phyloP scores from a whole-genome alignment of 192 early-diverging fungal genomes.

The Powellomyces hirtus region DNA sequence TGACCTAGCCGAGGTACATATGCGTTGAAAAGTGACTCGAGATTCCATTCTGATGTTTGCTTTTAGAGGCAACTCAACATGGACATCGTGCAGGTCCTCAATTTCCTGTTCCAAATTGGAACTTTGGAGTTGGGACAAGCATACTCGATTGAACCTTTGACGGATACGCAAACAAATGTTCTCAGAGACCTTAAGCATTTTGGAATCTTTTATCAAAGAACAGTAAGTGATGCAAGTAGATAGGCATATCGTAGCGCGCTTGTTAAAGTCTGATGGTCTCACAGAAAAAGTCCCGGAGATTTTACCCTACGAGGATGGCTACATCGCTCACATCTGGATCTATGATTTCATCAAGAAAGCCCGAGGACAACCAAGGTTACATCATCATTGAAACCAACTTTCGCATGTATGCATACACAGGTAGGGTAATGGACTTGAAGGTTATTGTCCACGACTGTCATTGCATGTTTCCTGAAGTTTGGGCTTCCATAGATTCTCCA shows the following conservation, averaged over 20 bases:
- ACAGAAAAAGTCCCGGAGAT: slow-evolving; percentile 61
- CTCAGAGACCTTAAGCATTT: slow-evolving; percentile 85
- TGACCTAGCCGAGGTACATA: slow-evolving; percentile 66
- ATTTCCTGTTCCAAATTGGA: slow-evolving; percentile 91
- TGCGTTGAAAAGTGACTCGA: neutral
- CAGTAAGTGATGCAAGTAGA: slow-evolving; percentile 36
- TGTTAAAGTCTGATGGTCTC: neutral
- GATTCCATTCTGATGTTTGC: neutral
- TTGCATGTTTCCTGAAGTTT: neutral
- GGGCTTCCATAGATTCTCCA: slow-evolving; percentile 59
- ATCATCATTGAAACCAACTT: slow-evolving; percentile 96
- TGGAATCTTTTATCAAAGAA: slow-evolving; percentile 87
- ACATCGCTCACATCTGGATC: slow-evolving; percentile 86
- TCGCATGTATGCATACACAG: slow-evolving; percentile 90
- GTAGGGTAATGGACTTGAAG: slow-evolving; percentile 29
- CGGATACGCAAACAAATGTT: slow-evolving; percentile 78
- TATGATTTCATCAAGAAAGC: slow-evolving; percentile 42
- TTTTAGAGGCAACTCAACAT: slow-evolving; percentile 49
- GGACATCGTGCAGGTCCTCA: slow-evolving; percentile 91
- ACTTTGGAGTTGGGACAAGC: slow-evolving; percentile 85
- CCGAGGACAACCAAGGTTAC: slow-evolving; percentile 60
- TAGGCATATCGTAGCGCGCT: neutral
- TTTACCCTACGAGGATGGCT: slow-evolving; percentile 90
- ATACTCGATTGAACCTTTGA: slow-evolving; percentile 84
- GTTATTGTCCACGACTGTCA: neutral